Evolutionary conservation across 1,139 yeast genomes (phyloP), one percentile per base, ranked within the genome.

Genomic region (Hyphopichia khmerensis): DNA sequence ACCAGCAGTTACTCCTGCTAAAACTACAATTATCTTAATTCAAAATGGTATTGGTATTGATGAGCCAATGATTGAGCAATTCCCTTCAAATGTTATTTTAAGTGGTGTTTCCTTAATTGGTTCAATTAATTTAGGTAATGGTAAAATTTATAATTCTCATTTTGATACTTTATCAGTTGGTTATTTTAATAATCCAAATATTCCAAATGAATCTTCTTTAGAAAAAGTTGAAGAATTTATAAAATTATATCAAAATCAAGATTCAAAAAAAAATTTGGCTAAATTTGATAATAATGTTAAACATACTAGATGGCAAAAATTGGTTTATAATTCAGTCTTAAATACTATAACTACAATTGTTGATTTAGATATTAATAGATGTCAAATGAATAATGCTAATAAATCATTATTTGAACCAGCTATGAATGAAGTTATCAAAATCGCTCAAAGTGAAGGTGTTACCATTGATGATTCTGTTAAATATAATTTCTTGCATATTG

Each of bases 11-110:
- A 60, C 71, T 9, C 53, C 65, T 4, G 69, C 62, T 4, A 61
- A 65, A 24, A 74, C 88, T 4, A 70, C 77, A 4, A 77, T 87
- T 43, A 79, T 85, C 2, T 69, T 86, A 47, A 59, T 85, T 39
- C 93, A 87, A 61, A 87, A 87, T 55, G 95, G 95, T 3, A 69
- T 84, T 44, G 90, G 82, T 33, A 84, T 85, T 46, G 95, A 87
- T 57, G 67, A 66, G 42, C 79, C 86, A 1, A 73, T 83, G 51
- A 70, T 80, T 37, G 67, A 71, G 41, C 66, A 71, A 37, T 85
- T 72, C 56, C 93, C 95, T 7, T 62, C 69, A 0, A 77, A 78
- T 40, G 62, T 79, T 15, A 75, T 84, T 5, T 65, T 87, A 18
- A 79, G 87, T 40, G 93, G 90, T 11, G 85, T 84, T 8, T 74